Base-by-base conservation (phyloP, 2,329 filamentous ascomycete species). In the Fusarium sp. region DNA sequence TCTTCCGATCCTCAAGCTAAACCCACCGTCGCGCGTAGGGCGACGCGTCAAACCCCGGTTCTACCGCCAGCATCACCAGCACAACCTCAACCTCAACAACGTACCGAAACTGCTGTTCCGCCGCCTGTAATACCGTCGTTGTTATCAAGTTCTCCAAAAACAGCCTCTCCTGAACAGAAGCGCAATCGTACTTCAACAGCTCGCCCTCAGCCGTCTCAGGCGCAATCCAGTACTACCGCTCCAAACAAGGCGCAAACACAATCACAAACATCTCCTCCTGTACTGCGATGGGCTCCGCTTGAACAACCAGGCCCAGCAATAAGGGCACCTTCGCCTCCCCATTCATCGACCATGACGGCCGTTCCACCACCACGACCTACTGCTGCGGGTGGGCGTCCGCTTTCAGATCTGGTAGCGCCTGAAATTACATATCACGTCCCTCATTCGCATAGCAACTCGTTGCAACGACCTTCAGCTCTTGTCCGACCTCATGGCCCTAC, bases 371-470 rank as follows among this genome's bases (percentile, higher is more conserved):
- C 71, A 56, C 59, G 63, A 22, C 48, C 60, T 32, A 45, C 48
- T 18, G 52, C 49, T 22, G 53, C 63, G 46, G 64, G 70, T 45
- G 64, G 71, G 46, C 57, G 75, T 25, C 78, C 79, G 6, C 76
- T 76, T 10, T 78, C 80, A 18, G 76, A 79, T 62, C 72, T 82
- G 18, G 79, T 81, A 63, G 78, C 80, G 16, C 81, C 81, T n/a
- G 79, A 83, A 59, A 81, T 81, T 54, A 79, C 79, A 32, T 82
- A 83, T 59, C 81, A 82, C 56, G 77, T 79, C 4, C 78, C 80
- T 18, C 80, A 82, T 22, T 71, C 77, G 29, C 74, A 77, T 52
- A 16, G 71, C 62, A 57, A 59, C 66, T 68, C 74, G 65, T 46
- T 71, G 60, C 71, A 66, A 20, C 65, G 68, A 24, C 67, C 68